Percentiles rank a stretch among this genome's conserved stretches.
Evolutionary conservation across 176 grass and related monocot species (phyloP).

Genomic region (Coix lacrymajobi): DNA sequence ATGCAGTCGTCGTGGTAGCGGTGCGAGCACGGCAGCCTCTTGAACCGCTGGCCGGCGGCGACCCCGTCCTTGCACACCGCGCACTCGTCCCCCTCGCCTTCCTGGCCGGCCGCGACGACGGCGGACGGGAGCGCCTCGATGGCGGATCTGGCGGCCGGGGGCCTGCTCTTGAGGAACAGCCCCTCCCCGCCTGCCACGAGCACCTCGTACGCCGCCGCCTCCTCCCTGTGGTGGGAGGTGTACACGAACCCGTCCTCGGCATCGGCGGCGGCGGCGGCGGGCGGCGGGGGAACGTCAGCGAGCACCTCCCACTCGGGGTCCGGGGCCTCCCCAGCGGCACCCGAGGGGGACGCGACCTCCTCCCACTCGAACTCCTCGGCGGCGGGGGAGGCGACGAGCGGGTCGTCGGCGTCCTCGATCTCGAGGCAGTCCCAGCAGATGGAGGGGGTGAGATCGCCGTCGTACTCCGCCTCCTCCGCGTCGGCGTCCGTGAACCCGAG

Average conservation of each 20-base stretch:
- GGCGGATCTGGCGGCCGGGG: constrained; percentile 47
- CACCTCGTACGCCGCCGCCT: constrained; percentile 38
- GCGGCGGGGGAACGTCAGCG: constrained; percentile 20
- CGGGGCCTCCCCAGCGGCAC: not conserved
- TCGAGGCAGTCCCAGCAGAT: constrained; percentile 67
- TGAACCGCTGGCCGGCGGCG: constrained; percentile 45
- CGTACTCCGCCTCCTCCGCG: constrained; percentile 19
- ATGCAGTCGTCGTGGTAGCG: constrained; percentile 88
- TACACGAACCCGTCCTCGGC: constrained; percentile 71
- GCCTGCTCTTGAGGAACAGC: constrained; percentile 42
- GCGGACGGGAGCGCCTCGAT: constrained; percentile 49
- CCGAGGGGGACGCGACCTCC: constrained; percentile 46
- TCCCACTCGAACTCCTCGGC: constrained; percentile 70
- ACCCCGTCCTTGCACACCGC: constrained; percentile 72
- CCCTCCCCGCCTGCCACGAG: constrained; percentile 61
- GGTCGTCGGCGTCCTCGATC: constrained; percentile 35
- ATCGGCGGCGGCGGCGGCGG: not conserved
- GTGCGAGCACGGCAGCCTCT: constrained; percentile 75
- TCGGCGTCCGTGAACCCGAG: constrained; percentile 52
- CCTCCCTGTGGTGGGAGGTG: constrained; percentile 40
- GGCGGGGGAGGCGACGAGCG: not conserved
- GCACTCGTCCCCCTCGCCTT: constrained; percentile 53
- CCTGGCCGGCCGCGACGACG: constrained; percentile 33
- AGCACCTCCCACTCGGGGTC: constrained; percentile 78
- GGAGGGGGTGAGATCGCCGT: constrained; percentile 29